Evolutionary conservation across 495 filamentous ascomycete species (phyloP).

Genomic region (Xylaria castorea): DNA sequence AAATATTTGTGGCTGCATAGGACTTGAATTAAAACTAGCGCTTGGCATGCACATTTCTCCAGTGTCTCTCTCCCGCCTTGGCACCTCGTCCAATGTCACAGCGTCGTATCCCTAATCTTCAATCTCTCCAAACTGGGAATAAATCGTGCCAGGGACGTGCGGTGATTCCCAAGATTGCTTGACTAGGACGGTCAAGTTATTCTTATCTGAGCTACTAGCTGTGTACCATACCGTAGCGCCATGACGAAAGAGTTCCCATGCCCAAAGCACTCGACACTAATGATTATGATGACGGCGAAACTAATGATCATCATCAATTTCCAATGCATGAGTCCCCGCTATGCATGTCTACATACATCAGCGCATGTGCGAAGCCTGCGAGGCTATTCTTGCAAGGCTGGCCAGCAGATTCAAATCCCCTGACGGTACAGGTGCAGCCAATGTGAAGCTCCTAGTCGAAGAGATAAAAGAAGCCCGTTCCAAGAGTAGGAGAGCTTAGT

Average conservation of each 20-base stretch:
- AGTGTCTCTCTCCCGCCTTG: conserved; percentile 21
- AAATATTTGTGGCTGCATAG: not conserved
- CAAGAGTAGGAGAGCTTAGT: not conserved
- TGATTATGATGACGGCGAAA: conserved; percentile 6
- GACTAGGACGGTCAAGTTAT: not conserved
- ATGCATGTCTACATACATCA: conserved; percentile 8
- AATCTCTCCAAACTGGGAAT: conserved; percentile 18
- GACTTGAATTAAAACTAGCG: conserved; percentile 12
- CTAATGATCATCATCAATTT: conserved; percentile 19
- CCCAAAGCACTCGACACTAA: not conserved
- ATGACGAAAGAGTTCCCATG: conserved; percentile 10
- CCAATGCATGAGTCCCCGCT: conserved; percentile 17
- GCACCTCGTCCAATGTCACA: conserved; percentile 8
- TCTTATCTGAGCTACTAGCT: conserved; percentile 1
- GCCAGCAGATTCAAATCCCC: not conserved
- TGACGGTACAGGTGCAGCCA: not conserved
- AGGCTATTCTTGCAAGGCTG: conserved; percentile 22
- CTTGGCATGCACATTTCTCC: conserved; percentile 25
- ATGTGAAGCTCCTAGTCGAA: not conserved
- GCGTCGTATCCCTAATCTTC: conserved; percentile 18
- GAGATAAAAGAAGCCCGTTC: not conserved
- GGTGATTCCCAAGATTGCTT: conserved; percentile 2
- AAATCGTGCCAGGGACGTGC: conserved; percentile 11
- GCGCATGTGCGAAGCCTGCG: not conserved
- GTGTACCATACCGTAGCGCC: not conserved